These are phyloP conservation scores for Licmophora abbreviata DNA, from an alignment of 108 stramenopile species.

Conservation along the genomic window DNA sequence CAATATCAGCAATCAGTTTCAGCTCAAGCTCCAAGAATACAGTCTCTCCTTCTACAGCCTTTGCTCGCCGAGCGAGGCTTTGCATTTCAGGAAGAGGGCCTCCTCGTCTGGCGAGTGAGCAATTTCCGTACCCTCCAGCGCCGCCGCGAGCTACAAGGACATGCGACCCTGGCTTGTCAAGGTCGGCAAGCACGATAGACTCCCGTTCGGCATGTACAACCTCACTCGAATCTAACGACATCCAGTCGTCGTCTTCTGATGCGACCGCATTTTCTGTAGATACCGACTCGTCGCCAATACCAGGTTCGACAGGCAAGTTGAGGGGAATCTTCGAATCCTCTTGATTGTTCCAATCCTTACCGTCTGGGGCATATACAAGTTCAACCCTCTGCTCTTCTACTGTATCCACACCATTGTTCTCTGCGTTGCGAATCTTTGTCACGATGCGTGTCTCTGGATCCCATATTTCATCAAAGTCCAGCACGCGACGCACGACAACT, in stretches of 20 bases:
- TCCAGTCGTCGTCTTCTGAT: background rate
- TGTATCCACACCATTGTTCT: conserved; percentile 8
- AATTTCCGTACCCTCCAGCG: conserved; percentile 59
- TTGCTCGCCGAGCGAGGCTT: conserved; percentile 26
- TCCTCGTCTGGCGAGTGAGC: conserved; percentile 43
- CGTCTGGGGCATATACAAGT: conserved; percentile 3
- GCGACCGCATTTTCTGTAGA: background rate
- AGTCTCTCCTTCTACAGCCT: conserved; percentile 33
- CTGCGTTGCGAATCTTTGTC: conserved; percentile 1
- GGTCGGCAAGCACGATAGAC: conserved; percentile 59
- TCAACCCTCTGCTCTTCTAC: conserved; percentile 8
- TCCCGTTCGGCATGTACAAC: conserved; percentile 15
- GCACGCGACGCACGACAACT: conserved; percentile 65
- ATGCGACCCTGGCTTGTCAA: conserved; percentile 65
- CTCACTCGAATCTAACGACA: background rate
- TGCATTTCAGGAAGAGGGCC: conserved; percentile 26
- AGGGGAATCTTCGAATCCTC: conserved; percentile 5
- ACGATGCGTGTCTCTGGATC: conserved; percentile 30
- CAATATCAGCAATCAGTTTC: conserved; percentile 94
- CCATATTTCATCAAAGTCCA: conserved; percentile 58
- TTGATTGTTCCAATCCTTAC: conserved; percentile 12
- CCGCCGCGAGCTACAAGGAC: conserved; percentile 74
- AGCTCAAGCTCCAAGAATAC: conserved; percentile 84
- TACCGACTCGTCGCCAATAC: background rate
- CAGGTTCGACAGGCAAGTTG: background rate